These are phyloP conservation scores for Fusarium sp. DNA, from an alignment of 2,329 filamentous ascomycete genomes.

Conservation along the genomic window DNA sequence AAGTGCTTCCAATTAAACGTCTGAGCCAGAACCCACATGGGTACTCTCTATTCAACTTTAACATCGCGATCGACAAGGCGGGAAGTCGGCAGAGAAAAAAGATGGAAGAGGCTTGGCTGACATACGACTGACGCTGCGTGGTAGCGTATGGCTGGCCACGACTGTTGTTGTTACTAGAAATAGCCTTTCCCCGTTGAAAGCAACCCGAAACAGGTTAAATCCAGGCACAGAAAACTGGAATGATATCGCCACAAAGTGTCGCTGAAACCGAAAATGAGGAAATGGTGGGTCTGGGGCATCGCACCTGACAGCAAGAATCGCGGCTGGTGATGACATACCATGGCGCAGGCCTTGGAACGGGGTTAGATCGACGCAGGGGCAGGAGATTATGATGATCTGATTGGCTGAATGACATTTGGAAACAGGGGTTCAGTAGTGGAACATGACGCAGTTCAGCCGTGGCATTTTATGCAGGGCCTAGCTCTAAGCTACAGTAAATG, in stretches of 20 bases:
- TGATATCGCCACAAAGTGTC: slow-evolving; percentile 15
- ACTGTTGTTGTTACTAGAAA: slow-evolving; percentile 15
- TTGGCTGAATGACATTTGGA: neutral
- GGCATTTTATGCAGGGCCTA: slow-evolving; percentile 12
- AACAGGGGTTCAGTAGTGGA: neutral
- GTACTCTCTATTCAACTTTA: neutral
- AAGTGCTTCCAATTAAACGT: slow-evolving; percentile 5
- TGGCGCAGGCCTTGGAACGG: slow-evolving; percentile 29
- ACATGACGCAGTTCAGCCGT: slow-evolving; percentile 25
- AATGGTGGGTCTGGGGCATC: slow-evolving; percentile 1
- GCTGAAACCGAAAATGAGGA: neutral
- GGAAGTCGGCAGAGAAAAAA: neutral
- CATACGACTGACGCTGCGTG: slow-evolving; percentile 9
- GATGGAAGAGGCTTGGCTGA: neutral
- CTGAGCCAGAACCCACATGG: slow-evolving; percentile 2
- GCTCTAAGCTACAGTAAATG: slow-evolving; percentile 4
- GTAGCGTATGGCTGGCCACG: slow-evolving; percentile 14
- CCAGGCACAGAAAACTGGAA: slow-evolving; percentile 7
- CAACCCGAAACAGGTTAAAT: neutral
- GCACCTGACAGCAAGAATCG: neutral
- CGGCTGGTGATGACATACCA: slow-evolving; percentile 31
- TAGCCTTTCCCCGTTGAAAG: neutral
- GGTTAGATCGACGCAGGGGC: slow-evolving; percentile 21
- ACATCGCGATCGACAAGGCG: neutral
- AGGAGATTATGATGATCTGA: neutral